Evolutionary conservation across 179 eudicot genomes (phyloP).

Genomic region (Spergularia azorica): DNA sequence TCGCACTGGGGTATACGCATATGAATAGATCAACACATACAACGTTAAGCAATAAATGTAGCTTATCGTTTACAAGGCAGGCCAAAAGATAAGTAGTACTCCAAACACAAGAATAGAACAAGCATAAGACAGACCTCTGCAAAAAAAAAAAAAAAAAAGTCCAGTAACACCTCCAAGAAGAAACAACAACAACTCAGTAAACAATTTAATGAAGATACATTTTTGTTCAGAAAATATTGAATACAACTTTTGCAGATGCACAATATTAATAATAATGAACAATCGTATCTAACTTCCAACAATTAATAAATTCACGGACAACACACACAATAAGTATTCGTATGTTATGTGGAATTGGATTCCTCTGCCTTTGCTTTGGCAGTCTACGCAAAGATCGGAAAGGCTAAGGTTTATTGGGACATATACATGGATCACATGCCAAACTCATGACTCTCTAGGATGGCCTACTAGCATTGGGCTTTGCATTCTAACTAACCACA

Average conservation of each 20-base stretch:
- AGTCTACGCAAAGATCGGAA: slow-evolving; percentile 12
- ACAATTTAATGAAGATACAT: background rate
- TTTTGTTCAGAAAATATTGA: background rate
- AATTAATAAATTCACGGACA: slow-evolving; percentile 34
- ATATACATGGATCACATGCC: slow-evolving; percentile 35
- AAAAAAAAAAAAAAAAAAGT: background rate
- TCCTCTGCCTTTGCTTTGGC: slow-evolving; percentile 9
- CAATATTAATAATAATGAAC: slow-evolving; percentile 1
- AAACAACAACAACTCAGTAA: background rate
- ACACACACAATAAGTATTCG: background rate
- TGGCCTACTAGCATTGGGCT: no score
- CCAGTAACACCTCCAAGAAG: background rate
- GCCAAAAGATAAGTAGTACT: background rate
- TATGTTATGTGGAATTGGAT: background rate
- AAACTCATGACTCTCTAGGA: slow-evolving; percentile 18
- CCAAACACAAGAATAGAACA: slow-evolving; percentile 25
- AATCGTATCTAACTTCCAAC: slow-evolving; percentile 11
- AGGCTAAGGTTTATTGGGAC: background rate
- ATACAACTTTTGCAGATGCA: background rate
- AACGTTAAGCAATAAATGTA: slow-evolving; percentile 27
- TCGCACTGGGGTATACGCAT: background rate
- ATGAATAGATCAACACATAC: background rate
- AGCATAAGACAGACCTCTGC: slow-evolving; percentile 14
- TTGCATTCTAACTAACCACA: no score
- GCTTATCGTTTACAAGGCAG: background rate